Evolutionary conservation across 1,284 basidiomycete genomes (phyloP).

Genomic region (Xerocomus nothofagi): DNA sequence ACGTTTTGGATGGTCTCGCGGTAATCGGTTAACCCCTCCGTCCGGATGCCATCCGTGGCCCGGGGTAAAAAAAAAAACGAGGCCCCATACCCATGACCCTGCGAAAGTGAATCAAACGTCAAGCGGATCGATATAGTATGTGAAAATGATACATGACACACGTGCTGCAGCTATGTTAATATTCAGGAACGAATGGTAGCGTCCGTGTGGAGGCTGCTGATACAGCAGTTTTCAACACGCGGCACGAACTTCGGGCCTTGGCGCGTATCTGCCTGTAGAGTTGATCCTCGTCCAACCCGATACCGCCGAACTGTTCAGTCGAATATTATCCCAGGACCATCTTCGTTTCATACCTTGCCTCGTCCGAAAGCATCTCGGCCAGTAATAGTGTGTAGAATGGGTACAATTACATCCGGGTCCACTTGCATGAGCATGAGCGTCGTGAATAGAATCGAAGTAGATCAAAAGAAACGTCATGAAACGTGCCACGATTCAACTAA

Average conservation of each 20-base stretch:
- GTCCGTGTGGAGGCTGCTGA: too few relatives aligned
- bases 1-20: too few relatives aligned
- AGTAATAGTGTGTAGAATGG: background rate
- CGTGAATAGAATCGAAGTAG: conserved; percentile 19
- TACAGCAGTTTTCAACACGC: background rate
- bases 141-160: background rate
- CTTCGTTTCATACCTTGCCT: background rate
- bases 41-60: too few relatives aligned
- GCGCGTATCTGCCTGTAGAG: background rate
- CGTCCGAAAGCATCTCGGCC: background rate
- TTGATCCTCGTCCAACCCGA: background rate
- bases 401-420: conserved; percentile 4
- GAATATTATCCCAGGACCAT: background rate
- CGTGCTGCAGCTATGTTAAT: background rate
- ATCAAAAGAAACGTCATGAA: background rate
- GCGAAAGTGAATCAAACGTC: background rate
- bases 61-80: too few relatives aligned
- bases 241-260: background rate
- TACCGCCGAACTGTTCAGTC: background rate
- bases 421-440: conserved; percentile 2
- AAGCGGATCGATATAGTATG: background rate
- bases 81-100: background rate
- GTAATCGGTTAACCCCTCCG: too few relatives aligned
- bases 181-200: too few relatives aligned
- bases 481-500: background rate